phyloP scores from a whole-genome alignment of 139 green algal genomes.

The Parachlorella kessleri region DNA sequence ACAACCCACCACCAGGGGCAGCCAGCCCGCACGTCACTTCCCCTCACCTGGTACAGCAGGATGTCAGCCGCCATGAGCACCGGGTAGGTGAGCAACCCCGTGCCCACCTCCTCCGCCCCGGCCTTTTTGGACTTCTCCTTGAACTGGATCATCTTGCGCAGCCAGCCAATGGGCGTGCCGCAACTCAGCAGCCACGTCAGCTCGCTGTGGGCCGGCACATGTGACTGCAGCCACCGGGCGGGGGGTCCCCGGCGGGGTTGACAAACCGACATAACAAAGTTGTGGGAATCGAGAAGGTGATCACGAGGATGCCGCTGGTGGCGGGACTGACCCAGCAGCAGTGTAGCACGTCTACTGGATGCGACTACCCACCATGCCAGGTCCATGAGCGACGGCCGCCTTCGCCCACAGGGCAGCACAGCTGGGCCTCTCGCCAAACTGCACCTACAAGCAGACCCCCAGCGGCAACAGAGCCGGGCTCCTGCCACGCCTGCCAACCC shows the following conservation, averaged over 20 bases:
- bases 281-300: background rate
- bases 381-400: no score
- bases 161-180: constrained; percentile 66
- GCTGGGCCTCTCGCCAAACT: background rate
- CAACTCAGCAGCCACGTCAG: constrained; percentile 90
- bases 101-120: constrained; percentile 65
- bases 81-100: constrained; percentile 96
- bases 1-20: background rate
- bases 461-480: no score
- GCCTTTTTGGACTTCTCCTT: constrained; percentile 94
- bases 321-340: background rate
- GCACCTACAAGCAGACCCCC: no score
- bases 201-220: constrained; percentile 94
- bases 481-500: no score
- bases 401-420: background rate
- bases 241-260: no score
- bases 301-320: background rate
- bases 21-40: background rate
- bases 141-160: constrained; percentile 98
- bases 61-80: constrained; percentile 99
- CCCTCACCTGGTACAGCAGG: constrained; percentile 91
- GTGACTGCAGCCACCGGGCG: constrained; percentile 61
- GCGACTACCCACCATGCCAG: background rate
- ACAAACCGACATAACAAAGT: no score
- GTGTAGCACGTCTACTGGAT: no score